Percentiles rank a stretch among this genome's conserved stretches.
Conservation (phyloP, 2,329 filamentous ascomycete genomes). For the Cladosporium sp. region DNA sequence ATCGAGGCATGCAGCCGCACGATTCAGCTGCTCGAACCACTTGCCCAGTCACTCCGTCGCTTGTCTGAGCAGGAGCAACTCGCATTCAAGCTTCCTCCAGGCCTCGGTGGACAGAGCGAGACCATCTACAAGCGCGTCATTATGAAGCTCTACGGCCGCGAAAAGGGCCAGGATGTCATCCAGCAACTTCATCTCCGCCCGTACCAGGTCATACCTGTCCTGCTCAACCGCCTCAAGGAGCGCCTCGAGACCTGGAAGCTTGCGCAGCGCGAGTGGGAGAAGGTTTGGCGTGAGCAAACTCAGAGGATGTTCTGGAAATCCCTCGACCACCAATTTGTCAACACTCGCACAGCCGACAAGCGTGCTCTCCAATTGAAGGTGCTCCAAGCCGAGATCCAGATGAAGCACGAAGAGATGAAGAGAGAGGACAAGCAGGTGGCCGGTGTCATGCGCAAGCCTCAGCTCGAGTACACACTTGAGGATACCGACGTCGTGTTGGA, state of each 20-base stretch:
- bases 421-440: slow-evolving; percentile 51
- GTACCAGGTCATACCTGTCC: slow-evolving; percentile 82
- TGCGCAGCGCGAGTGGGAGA: slow-evolving; percentile 96
- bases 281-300: slow-evolving; percentile 96
- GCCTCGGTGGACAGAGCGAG: slow-evolving; percentile 87
- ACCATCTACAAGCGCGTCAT: slow-evolving; percentile 96
- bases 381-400: slow-evolving; percentile 85
- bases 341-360: slow-evolving; percentile 86
- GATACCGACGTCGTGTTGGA: slow-evolving; percentile 56
- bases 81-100: slow-evolving; percentile 75
- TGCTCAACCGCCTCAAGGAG: slow-evolving; percentile 86
- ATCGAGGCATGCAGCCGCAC: slow-evolving; percentile 94
- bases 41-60: slow-evolving; percentile 84
- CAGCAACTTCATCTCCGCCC: slow-evolving; percentile 82
- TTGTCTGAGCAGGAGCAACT: slow-evolving; percentile 67
- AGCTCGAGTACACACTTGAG: slow-evolving; percentile 73
- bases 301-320: slow-evolving; percentile 94
- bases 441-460: slow-evolving; percentile 43
- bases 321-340: slow-evolving; percentile 92
- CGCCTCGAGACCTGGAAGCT: slow-evolving; percentile 98
- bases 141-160: slow-evolving; percentile 92
- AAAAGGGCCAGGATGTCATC: slow-evolving; percentile 81
- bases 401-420: slow-evolving; percentile 87
- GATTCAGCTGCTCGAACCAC: slow-evolving; percentile 91
- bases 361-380: slow-evolving; percentile 87